A percentile compares a stretch with the other conserved stretches of the same genome.
phyloP scores from a whole-genome alignment of 2,329 filamentous ascomycete genomes.

The Penicillium sp. region DNA sequence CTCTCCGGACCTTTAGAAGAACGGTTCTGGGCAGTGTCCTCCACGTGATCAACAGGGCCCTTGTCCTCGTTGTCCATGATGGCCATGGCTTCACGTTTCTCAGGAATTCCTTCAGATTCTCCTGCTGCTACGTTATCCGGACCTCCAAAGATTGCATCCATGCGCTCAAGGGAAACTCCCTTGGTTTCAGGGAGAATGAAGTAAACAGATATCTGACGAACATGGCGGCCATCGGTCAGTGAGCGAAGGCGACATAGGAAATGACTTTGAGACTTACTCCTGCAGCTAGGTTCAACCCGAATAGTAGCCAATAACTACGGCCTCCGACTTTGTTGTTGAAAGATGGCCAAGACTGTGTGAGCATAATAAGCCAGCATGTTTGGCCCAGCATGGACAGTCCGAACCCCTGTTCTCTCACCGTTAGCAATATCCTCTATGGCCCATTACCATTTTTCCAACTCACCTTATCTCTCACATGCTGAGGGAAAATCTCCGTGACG shows the following conservation, averaged over 20 bases:
- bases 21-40: not conserved
- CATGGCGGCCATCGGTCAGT: not conserved
- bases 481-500: conserved; percentile 42
- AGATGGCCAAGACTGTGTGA: conserved; percentile 42
- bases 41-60: conserved; percentile 3
- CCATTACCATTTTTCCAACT: not conserved
- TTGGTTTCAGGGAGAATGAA: conserved; percentile 39
- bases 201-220: conserved; percentile 28
- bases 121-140: conserved; percentile 39
- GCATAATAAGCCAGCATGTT: conserved; percentile 37
- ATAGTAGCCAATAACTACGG: conserved; percentile 42
- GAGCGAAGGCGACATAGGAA: not conserved
- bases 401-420: conserved; percentile 6
- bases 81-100: conserved; percentile 25
- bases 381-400: conserved; percentile 30
- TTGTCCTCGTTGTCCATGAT: conserved; percentile 4
- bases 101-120: conserved; percentile 30
- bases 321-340: conserved; percentile 40
- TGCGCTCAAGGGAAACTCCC: conserved; percentile 34
- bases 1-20: conserved; percentile 16
- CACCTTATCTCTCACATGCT: conserved; percentile 42
- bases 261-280: conserved; percentile 8
- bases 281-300: conserved; percentile 34
- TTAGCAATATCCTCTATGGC: not conserved
- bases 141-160: conserved; percentile 38